Evolutionary conservation across 345 rosid species (phyloP), one percentile per base, ranked within the genome.

Genomic region (Barbarea vulgaris): DNA sequence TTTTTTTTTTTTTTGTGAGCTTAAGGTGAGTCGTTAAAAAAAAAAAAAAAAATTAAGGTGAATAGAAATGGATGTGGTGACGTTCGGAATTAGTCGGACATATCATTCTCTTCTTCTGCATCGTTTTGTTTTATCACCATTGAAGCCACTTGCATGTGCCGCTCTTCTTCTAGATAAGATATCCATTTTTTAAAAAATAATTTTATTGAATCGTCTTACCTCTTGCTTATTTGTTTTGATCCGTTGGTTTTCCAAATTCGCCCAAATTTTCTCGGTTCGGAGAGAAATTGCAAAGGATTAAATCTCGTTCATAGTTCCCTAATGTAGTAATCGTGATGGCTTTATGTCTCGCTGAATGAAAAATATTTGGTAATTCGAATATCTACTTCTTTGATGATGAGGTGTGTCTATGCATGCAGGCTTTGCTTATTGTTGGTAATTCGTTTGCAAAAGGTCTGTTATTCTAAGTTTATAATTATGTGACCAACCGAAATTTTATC

Each of bases 81-180:
- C 68, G 4, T 63, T 63, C 24, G 67, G 52, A 63, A 27, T 42
- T 63, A 15, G 51, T 63, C 52, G 67, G 67, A 42, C 36, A 42
- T 27, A 63, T 42, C 14, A 25, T 63, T 25, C 34, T 42, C 15
- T 15, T 42, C 67, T 25, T 42, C 36, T 42, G 36, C 36, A 42
- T 63, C 22, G 52, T 63, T 31, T 62, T n/a, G 51, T 15, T 62
- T 24, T 27, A 41, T 41, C 21, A 63, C 53, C 9, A 42, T 63
- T 27, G 67, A 42, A 25, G 67, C 67, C 67, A 42, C 67, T 25
- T 63, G 67, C 52, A 25, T 24, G 36, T 52, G 22, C 15, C 24
- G 53, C 15, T 63, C 67, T 42, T 42, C 53, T 9, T 42, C 67
- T 63, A 9, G 24, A 63, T 62, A 62, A 62, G 67, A 9, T 24